Evolutionary conservation across 768 basidiomycete genomes (phyloP).

Genomic region (Serpula lacrymans): DNA sequence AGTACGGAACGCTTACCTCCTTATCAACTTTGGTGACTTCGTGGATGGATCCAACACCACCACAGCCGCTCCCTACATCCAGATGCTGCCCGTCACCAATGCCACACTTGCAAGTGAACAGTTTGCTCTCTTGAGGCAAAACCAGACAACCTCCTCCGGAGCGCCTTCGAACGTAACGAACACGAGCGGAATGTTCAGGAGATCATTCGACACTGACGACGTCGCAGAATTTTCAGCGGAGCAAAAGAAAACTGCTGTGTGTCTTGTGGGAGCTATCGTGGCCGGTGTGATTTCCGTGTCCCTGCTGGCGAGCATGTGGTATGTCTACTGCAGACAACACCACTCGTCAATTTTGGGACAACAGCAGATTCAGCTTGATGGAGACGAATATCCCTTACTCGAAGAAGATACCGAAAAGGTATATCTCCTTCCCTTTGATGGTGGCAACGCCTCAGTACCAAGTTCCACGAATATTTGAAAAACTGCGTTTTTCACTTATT

Average conservation of each 20-base stretch:
- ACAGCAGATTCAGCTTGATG: too few species aligned
- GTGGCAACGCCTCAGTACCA: too few species aligned
- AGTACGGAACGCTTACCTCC: slow-evolving; percentile 66
- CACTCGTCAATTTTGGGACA: too few species aligned
- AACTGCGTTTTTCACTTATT: too few species aligned
- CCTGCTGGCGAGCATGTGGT: slow-evolving; percentile 3
- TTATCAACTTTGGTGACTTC: slow-evolving; percentile 66
- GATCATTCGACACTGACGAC: too few species aligned
- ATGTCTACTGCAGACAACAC: too few species aligned
- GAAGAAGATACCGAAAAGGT: too few species aligned
- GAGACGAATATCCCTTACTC: too few species aligned
- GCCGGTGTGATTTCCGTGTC: slow-evolving; percentile 7
- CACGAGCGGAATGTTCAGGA: too few species aligned
- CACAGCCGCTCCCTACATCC: slow-evolving; percentile 52
- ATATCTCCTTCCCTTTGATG: too few species aligned
- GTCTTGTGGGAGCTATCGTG: slow-evolving; percentile 16
- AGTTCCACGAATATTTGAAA: too few species aligned
- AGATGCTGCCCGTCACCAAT: slow-evolving; percentile 56
- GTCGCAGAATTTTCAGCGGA: too few species aligned
- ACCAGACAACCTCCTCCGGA: slow-evolving; percentile 27
- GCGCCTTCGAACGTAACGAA: slow-evolving; percentile 27
- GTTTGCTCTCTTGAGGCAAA: slow-evolving; percentile 11
- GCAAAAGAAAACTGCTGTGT: neutral
- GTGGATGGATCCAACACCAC: slow-evolving; percentile 37
- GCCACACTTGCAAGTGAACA: slow-evolving; percentile 34